These are phyloP conservation scores for Sclerotinia trifoliorum DNA, from an alignment of 2,329 filamentous ascomycete species.

Conservation along the genomic window DNA sequence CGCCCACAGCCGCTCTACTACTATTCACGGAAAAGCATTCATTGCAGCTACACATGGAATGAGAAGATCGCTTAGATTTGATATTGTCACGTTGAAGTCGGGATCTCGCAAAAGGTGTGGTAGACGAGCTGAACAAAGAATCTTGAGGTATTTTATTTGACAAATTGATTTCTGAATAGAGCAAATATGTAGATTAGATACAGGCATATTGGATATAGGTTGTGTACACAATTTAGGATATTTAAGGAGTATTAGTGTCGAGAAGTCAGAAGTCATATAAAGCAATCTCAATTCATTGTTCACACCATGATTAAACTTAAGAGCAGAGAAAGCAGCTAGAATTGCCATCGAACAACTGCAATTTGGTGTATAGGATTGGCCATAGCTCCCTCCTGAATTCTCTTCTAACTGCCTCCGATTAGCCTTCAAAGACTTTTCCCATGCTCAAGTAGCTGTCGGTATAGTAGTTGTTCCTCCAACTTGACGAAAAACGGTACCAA, in stretches of 20 bases:
- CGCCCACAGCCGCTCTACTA: not conserved
- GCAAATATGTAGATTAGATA: accelerated
- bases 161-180: not conserved
- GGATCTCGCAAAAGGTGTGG: too few relatives aligned
- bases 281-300: not conserved
- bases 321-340: not conserved
- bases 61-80: not conserved
- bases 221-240: not conserved
- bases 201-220: not conserved
- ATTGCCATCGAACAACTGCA: too few relatives aligned
- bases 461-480: constrained; percentile 55
- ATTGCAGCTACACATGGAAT: too few relatives aligned
- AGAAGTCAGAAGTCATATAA: not conserved
- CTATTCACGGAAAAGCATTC: not conserved
- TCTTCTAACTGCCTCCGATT: too few relatives aligned
- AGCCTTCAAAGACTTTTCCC: too few relatives aligned
- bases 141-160: not conserved
- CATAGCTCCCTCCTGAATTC: too few relatives aligned
- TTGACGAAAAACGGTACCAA: constrained; percentile 59
- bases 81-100: not conserved
- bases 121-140: not conserved
- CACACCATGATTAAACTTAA: not conserved
- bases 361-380: not conserved
- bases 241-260: not conserved
- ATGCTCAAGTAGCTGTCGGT: too few relatives aligned